Evolutionary conservation across 1,139 yeast genomes (phyloP), one percentile per base, ranked within the genome.

Genomic region (Diutina rugosa): DNA sequence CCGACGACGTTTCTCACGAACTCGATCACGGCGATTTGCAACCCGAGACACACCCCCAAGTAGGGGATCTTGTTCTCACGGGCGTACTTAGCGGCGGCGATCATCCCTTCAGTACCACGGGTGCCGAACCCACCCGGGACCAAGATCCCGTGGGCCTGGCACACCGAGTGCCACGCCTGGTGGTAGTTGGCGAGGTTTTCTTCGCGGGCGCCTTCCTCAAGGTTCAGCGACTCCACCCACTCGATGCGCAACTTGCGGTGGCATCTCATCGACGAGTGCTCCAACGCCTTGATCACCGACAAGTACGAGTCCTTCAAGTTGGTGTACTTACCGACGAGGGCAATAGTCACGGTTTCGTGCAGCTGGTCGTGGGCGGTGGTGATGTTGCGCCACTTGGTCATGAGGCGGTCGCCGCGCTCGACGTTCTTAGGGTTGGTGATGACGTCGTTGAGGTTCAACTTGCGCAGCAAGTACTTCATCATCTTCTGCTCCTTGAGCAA

Each of bases 81-180:
- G 29, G 99, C 99, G 85, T 96, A 95, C 70, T 88, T 87, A 57
- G 98, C 96, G 60, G 98, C 99, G 45, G 90, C 77, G 69, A 95
- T 77, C 99, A 95, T 95, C 66, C 99, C 99, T 74, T 93, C 98
- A 60, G 90, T 90, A 72, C 99, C 99, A 72, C 99, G 86, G 57
- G 84, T 75, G 60, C 99, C 99, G 68, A 95, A 95, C 1, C 99
- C 99, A 67, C 99, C 99, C 49, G 99, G 99, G 58, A 95, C 97
- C 61, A 95, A 80, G 62, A 95, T 88, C 72, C 99, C 99, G 70
- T 95, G 97, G 29, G 99, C 97, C 65, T 88, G 84, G 69, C 97
- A 90, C 63, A 95, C 85, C 63, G 80, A 78, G 66, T 90, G 95
- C 99, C 99, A 95, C 57, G 98, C 97, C 69, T 87, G 85, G 72